These are phyloP conservation scores for Sanghuangporus baumii DNA, from an alignment of 1,284 basidiomycete species.

Conservation along the genomic window DNA sequence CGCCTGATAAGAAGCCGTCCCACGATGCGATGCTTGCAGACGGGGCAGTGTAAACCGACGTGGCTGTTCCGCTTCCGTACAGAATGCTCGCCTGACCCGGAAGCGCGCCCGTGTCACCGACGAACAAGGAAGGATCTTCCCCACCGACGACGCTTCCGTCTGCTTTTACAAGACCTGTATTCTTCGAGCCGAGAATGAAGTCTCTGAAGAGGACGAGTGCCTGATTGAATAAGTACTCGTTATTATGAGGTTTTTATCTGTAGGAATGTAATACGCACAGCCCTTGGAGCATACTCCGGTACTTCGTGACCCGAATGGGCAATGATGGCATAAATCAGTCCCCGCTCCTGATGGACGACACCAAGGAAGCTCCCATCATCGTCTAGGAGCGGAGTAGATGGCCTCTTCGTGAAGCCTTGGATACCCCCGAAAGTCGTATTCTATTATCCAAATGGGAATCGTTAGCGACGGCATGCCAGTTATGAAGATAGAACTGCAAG, in stretches of 20 bases:
- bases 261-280: constrained; percentile 34
- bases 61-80: constrained; percentile 41
- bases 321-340: constrained; percentile 59
- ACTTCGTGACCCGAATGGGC: constrained; percentile 55
- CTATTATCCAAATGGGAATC: constrained; percentile 20
- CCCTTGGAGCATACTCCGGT: constrained; percentile 41
- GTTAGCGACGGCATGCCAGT: not conserved
- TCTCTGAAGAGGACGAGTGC: constrained; percentile 49
- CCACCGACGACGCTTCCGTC: constrained; percentile 46
- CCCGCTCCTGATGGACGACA: constrained; percentile 66
- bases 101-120: constrained; percentile 33
- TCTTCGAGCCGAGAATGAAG: constrained; percentile 51
- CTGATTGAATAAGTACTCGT: constrained; percentile 27
- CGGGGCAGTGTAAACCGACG: constrained; percentile 47
- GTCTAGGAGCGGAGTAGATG: constrained; percentile 59
- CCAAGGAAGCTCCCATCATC: constrained; percentile 55
- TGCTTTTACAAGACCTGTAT: constrained; percentile 41
- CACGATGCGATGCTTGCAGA: constrained; percentile 51
- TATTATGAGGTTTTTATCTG: constrained; percentile 1
- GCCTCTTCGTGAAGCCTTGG: constrained; percentile 62
- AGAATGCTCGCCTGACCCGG: constrained; percentile 47
- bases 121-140: constrained; percentile 36
- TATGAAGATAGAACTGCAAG: not conserved
- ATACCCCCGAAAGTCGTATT: constrained; percentile 73
- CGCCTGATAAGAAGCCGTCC: constrained; percentile 30